phyloP scores from a whole-genome alignment of 169 alveolate species.

The Neospora caninum region DNA sequence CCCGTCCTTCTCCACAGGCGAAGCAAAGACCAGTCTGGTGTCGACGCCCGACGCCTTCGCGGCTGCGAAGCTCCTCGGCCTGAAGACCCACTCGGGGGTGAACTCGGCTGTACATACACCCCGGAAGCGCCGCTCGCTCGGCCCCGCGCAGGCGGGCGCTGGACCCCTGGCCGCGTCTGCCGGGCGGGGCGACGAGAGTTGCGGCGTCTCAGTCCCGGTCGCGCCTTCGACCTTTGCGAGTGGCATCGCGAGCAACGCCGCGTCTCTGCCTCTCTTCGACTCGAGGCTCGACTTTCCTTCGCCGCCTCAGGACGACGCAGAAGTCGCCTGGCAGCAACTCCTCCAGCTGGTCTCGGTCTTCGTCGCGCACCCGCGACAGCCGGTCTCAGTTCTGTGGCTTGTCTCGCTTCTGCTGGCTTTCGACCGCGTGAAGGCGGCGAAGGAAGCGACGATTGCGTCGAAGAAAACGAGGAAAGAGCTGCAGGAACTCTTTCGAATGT shows the following conservation, averaged over 20 bases:
- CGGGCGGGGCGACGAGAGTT: neutral
- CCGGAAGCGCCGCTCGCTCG: no score
- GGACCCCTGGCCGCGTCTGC: neutral
- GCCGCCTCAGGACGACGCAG: neutral
- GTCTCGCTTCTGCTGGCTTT: constrained; percentile 9
- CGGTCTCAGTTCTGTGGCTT: constrained; percentile 54
- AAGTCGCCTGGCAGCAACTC: constrained; percentile 18
- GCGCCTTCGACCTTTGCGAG: neutral
- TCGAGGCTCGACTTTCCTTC: neutral
- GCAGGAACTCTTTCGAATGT: constrained; percentile 42
- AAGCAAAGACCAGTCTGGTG: neutral
- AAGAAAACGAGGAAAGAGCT: constrained; percentile 41
- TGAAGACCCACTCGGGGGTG: neutral
- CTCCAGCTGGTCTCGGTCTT: neutral
- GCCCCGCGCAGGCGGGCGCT: neutral
- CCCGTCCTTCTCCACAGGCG: neutral
- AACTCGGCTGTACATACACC: neutral
- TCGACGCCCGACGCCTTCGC: neutral
- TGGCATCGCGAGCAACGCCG: neutral
- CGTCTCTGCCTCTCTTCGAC: neutral
- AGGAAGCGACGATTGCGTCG: constrained; percentile 43
- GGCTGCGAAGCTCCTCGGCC: neutral
- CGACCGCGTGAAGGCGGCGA: constrained; percentile 47
- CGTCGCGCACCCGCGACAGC: constrained; percentile 42
- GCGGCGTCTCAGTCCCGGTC: neutral